phyloP scores from a whole-genome alignment of 139 green algal genomes.

The Closterium sp. region DNA sequence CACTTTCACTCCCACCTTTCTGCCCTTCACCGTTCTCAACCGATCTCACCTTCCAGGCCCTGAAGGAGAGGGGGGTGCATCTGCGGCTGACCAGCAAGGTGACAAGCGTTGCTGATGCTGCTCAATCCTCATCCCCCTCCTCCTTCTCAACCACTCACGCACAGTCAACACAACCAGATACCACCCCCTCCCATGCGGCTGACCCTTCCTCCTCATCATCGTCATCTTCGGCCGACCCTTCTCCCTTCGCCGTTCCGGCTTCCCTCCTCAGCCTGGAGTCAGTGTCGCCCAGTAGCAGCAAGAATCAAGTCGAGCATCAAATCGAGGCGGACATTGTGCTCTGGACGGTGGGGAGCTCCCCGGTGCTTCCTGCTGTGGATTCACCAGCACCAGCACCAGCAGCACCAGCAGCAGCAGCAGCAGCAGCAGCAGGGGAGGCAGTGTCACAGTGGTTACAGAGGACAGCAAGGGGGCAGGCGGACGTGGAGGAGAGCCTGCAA shows the following conservation, averaged over 20 bases:
- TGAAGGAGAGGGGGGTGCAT: not conserved
- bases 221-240: not conserved
- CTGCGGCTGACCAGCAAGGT: not conserved
- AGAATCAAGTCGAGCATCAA: not conserved
- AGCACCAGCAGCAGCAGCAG: not conserved
- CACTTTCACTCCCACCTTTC: too few species aligned
- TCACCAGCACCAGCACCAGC: not conserved
- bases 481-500: slow-evolving; percentile 77
- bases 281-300: not conserved
- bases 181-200: too few species aligned
- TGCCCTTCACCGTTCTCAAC: too few species aligned
- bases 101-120: not conserved
- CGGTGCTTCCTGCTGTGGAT: not conserved
- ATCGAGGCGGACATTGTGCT: not conserved
- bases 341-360: not conserved
- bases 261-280: not conserved
- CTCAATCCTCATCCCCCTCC: not conserved
- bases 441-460: not conserved
- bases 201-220: too few species aligned
- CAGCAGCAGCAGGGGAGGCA: not conserved
- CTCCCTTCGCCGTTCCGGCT: not conserved
- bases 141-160: too few species aligned
- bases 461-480: slow-evolving; percentile 60
- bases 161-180: too few species aligned
- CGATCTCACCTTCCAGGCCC: too few species aligned